A percentile compares a stretch with the other conserved stretches of the same genome.
Conservation (phyloP, 169 alveolate species). For the Plasmodium knowlesi region DNA sequence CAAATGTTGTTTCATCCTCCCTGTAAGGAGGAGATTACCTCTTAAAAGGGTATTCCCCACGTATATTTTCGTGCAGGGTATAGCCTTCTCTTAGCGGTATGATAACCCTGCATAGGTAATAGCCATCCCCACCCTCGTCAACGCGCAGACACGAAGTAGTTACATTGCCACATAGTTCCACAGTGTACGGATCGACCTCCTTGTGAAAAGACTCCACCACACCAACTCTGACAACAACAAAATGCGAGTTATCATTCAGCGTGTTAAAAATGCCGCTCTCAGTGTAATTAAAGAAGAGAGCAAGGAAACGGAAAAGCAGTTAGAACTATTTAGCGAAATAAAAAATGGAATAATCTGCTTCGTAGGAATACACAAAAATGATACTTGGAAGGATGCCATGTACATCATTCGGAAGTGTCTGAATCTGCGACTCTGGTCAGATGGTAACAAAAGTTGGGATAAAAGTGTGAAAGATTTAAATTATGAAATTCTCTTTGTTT, state of each 20-base stretch:
- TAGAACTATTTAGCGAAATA: conserved; percentile 58
- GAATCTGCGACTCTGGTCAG: conserved; percentile 89
- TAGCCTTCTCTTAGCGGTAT: not conserved
- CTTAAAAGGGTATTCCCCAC: not conserved
- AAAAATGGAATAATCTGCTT: conserved; percentile 48
- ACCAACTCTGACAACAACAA: not conserved
- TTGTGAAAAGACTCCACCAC: not conserved
- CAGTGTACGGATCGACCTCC: not conserved
- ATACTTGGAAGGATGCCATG: conserved; percentile 66
- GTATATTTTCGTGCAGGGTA: not conserved
- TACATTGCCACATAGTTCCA: not conserved
- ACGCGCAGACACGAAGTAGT: not conserved
- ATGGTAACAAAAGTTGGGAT: conserved; percentile 88
- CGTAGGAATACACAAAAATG: conserved; percentile 58
- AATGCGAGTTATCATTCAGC: conserved; percentile 53
- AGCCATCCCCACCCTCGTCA: not conserved
- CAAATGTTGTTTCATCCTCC: not conserved
- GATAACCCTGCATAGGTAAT: not conserved
- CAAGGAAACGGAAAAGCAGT: conserved; percentile 7
- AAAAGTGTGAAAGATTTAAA: conserved; percentile 86
- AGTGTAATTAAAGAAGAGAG: conserved; percentile 33
- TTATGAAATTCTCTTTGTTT: conserved; percentile 88
- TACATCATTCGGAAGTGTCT: conserved; percentile 86
- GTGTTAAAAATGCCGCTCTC: conserved; percentile 33
- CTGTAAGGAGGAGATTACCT: not conserved